Evolutionary conservation across 2,329 filamentous ascomycete genomes (phyloP).

Genomic region (Sclerotinia subarctica): DNA sequence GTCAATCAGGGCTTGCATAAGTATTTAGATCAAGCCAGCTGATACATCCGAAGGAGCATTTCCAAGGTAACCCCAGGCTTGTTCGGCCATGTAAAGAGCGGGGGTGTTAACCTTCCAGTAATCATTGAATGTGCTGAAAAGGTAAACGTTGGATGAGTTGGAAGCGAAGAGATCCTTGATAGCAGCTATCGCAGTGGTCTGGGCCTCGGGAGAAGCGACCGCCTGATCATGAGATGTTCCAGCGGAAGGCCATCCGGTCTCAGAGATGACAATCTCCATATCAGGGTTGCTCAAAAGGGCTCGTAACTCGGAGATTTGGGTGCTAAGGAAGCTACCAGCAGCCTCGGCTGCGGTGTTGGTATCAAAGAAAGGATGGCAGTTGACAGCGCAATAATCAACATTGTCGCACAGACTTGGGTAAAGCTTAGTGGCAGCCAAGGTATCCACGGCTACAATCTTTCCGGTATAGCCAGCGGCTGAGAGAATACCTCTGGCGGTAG

Average conservation of each 20-base stretch:
- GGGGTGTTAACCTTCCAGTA: slow-evolving; percentile 68
- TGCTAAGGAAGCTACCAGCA: slow-evolving; percentile 65
- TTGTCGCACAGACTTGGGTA: slow-evolving; percentile 67
- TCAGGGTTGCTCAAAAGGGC: slow-evolving; percentile 42
- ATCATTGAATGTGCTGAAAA: slow-evolving; percentile 80
- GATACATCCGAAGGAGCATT: slow-evolving; percentile 29
- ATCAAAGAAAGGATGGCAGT: slow-evolving; percentile 84
- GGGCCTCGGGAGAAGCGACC: slow-evolving; percentile 65
- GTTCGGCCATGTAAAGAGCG: slow-evolving; percentile 67
- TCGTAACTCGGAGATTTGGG: slow-evolving; percentile 49
- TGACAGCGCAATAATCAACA: slow-evolving; percentile 72
- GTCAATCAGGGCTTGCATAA: background rate
- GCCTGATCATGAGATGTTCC: slow-evolving; percentile 64
- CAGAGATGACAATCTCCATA: slow-evolving; percentile 70
- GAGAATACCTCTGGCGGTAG: slow-evolving; percentile 55
- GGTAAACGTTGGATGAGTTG: slow-evolving; percentile 53
- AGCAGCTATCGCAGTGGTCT: slow-evolving; percentile 61
- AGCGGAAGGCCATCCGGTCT: slow-evolving; percentile 78
- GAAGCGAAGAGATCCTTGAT: slow-evolving; percentile 58
- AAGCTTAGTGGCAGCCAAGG: slow-evolving; percentile 62
- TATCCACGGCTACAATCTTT: slow-evolving; percentile 77
- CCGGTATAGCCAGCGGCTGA: slow-evolving; percentile 64
- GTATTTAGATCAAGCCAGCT: slow-evolving; percentile 21
- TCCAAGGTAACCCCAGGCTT: slow-evolving; percentile 68
- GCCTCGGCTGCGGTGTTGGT: slow-evolving; percentile 53